These are phyloP conservation scores for Exophiala oligosperma DNA, from an alignment of 2,329 filamentous ascomycete genomes.

Conservation along the genomic window DNA sequence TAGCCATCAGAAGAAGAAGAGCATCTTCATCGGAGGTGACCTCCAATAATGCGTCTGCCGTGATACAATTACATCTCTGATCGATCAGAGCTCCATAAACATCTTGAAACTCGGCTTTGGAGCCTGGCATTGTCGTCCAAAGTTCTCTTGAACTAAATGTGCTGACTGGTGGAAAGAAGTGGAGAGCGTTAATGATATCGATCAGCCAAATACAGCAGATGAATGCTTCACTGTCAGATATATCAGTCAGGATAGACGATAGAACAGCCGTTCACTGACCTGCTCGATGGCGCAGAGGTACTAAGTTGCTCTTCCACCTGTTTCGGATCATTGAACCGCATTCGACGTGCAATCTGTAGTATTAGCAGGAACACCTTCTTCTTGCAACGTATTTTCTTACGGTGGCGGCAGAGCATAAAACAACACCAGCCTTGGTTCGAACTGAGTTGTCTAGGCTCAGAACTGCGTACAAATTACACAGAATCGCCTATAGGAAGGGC, in stretches of 20 bases:
- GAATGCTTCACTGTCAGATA: not conserved
- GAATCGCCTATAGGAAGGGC: not conserved
- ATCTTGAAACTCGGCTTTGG: slow-evolving; percentile 1
- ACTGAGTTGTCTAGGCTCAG: not conserved
- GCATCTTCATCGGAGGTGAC: slow-evolving; percentile 2
- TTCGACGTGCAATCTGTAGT: slow-evolving; percentile 5
- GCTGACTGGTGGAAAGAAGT: not conserved
- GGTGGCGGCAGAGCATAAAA: too few relatives aligned
- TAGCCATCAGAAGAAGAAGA: slow-evolving; percentile 1
- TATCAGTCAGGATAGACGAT: not conserved
- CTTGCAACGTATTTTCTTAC: too few relatives aligned
- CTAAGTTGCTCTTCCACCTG: too few relatives aligned
- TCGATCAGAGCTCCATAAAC: not conserved
- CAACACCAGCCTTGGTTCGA: too few relatives aligned
- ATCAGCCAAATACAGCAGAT: not conserved
- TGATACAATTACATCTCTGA: too few relatives aligned
- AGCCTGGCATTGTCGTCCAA: slow-evolving; percentile 2
- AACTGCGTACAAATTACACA: not conserved
- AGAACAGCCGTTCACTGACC: not conserved
- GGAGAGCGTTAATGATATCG: not conserved
- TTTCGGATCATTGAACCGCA: slow-evolving; percentile 6
- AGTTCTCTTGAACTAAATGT: not conserved
- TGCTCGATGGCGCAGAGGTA: too few relatives aligned
- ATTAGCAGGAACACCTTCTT: not conserved
- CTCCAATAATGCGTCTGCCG: not conserved